Evolutionary conservation across 2,329 filamentous ascomycete species (phyloP).

Genomic region (Helotiales sp.): DNA sequence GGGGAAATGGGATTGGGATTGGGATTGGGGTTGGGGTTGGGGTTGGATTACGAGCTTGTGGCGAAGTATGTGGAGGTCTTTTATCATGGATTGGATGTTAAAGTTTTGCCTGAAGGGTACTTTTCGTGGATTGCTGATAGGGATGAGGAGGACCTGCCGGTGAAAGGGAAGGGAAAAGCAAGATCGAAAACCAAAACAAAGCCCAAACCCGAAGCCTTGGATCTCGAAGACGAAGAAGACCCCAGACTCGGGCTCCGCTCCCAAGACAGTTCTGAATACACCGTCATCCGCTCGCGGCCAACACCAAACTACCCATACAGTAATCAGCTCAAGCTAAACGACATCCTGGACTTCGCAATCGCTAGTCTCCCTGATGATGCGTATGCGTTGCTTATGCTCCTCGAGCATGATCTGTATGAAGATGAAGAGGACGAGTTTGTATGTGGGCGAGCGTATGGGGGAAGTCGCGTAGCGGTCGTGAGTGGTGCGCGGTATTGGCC

Average conservation of each 20-base stretch:
- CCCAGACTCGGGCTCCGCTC: constrained; percentile 15
- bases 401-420: constrained; percentile 40
- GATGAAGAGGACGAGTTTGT: constrained; percentile 66
- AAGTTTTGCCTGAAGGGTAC: constrained; percentile 23
- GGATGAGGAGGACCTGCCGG: constrained; percentile 13
- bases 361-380: constrained; percentile 36
- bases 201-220: neutral
- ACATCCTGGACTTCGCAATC: constrained; percentile 39
- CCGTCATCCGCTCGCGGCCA: constrained; percentile 33
- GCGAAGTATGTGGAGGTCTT: constrained; percentile 36
- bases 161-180: neutral
- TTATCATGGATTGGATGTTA: constrained; percentile 38
- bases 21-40: neutral
- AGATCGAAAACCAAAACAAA: neutral
- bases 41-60: constrained; percentile 26
- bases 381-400: constrained; percentile 37
- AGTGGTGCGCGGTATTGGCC: constrained; percentile 67
- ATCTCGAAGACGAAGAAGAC: neutral
- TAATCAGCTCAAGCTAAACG: constrained; percentile 39
- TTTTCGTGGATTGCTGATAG: constrained; percentile 27
- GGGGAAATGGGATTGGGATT: neutral
- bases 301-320: constrained; percentile 31
- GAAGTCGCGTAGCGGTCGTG: constrained; percentile 65
- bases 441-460: constrained; percentile 70
- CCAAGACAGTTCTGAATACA: constrained; percentile 9